Base-by-base conservation (phyloP, 257 asterid genomes). In the Vinca minor region DNA sequence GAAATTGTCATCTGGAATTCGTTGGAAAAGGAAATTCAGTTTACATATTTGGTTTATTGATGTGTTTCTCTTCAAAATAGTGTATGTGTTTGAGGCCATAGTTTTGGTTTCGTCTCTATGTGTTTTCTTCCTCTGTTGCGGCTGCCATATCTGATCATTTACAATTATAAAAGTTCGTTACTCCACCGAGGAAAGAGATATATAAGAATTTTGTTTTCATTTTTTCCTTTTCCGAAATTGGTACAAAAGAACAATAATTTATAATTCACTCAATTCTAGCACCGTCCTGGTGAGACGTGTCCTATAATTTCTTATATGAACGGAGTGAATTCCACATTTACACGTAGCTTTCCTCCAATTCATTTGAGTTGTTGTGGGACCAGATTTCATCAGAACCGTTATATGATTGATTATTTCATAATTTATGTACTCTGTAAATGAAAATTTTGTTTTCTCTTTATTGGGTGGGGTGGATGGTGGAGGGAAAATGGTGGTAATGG, bases 41-140 rank as follows among this genome's bases (percentile, higher is more conserved):
- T 68, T 87, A 36, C 76, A 64, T 26, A 35, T 26, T 15, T 87
- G 94, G 97, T 65, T 87, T 25, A 77, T 84, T 25, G 95, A 87
- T 55, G 71, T 60, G 5, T 28, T 87, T 42, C 54, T 87, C 45
- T 91, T 87, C 82, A 87, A 75, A 73, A 76, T 87, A 61, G 76
- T 77, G 4, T 87, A 87, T 11, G 44, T 73, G 8, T 65, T 83
- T 23, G 96, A 91, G 49, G 96, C 96, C 54, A 26, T 84, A 6
- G 74, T 75, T 42, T 74, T 91, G 18, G 82, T 82, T n/a, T 67
- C 83, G 1, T 71, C 73, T 67, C 87, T 91, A 54, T 76, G 83
- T 48, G 79, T 84, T 77, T 88, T 86, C 87, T 91, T 75, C 84
- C 79, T 88, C 64, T 88, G 81, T 29, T 86, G 89, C 71, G 96